Evolutionary conservation across 768 basidiomycete genomes (phyloP).

Genomic region (Amanita brunnescens): DNA sequence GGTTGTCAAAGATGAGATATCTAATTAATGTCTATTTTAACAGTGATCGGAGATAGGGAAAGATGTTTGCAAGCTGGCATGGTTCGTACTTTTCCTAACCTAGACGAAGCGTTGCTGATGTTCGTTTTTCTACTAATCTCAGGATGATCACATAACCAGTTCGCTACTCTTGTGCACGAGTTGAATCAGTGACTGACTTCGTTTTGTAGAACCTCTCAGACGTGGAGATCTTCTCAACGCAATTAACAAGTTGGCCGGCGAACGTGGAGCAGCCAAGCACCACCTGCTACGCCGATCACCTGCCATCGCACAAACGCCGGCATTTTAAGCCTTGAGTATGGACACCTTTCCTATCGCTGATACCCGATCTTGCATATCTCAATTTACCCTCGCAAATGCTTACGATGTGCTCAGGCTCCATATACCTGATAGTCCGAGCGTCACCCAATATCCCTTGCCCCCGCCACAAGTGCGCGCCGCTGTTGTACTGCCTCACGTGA

Average conservation of each 20-base stretch:
- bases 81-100: conserved; percentile 17
- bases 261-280: conserved; percentile 38
- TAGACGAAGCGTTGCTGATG: not conserved
- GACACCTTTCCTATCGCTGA: not conserved
- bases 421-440: too few relatives aligned
- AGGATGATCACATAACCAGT: conserved; percentile 80
- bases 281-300: conserved; percentile 25
- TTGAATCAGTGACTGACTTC: not conserved
- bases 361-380: not conserved
- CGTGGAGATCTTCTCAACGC: conserved; percentile 74
- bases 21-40: conserved; percentile 4
- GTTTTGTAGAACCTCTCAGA: conserved; percentile 57
- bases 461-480: too few relatives aligned
- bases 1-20: conserved; percentile 5
- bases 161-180: conserved; percentile 16
- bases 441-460: too few relatives aligned
- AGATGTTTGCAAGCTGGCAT: conserved; percentile 42
- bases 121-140: not conserved
- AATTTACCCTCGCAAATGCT: not conserved
- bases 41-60: conserved; percentile 76
- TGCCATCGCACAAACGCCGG: conserved; percentile 14
- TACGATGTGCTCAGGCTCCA: too few relatives aligned
- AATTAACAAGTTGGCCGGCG: conserved; percentile 71
- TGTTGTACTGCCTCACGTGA: too few relatives aligned
- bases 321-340: not conserved